Evolutionary conservation across 2,329 filamentous ascomycete species (phyloP).

Genomic region (Apiospora rasikravindrae): DNA sequence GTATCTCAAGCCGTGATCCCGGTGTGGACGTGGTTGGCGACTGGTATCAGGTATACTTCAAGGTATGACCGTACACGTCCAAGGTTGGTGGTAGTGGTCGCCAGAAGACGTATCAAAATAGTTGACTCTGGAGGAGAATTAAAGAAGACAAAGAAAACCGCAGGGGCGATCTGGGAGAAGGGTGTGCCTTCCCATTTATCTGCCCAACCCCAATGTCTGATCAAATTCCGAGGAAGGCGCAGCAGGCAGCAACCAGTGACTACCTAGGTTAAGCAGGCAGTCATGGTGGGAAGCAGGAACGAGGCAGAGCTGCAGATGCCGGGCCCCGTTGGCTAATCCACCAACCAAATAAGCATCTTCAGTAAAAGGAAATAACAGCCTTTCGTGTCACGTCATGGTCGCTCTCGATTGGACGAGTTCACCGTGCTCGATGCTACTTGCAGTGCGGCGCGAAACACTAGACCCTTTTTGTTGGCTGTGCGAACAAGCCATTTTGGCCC

Average conservation of each 20-base stretch:
- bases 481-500: neutral
- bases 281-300: neutral
- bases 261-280: neutral
- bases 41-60: too few relatives aligned
- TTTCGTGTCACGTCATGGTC: neutral
- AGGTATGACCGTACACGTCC: neutral
- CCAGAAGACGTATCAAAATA: neutral
- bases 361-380: neutral
- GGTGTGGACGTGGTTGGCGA: neutral
- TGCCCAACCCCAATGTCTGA: neutral
- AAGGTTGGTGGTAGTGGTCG: neutral
- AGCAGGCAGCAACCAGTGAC: neutral
- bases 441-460: neutral
- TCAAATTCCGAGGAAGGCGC: neutral
- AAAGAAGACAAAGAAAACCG: neutral
- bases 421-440: neutral
- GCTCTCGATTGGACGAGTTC: neutral
- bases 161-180: neutral
- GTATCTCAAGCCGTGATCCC: neutral
- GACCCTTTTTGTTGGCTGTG: neutral
- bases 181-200: constrained; percentile 7
- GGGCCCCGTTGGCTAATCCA: neutral
- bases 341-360: neutral
- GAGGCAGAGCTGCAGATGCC: constrained; percentile 5
- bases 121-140: neutral